A percentile compares a stretch with the other conserved stretches of the same genome.
Conservation (phyloP, 768 basidiomycete species). For the Pisolithus albus region DNA sequence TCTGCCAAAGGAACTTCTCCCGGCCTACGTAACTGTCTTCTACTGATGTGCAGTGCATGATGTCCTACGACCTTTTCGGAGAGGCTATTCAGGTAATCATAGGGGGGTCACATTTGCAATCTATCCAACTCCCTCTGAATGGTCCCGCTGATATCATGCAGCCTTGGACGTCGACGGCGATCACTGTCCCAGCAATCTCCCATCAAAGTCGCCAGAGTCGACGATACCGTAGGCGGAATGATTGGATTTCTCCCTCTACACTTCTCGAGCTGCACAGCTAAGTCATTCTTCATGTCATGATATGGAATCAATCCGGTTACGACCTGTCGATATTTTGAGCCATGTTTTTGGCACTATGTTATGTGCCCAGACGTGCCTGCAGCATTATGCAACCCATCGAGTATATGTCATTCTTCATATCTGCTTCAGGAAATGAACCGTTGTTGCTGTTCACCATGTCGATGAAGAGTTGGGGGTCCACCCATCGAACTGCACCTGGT, state of each 20-base stretch:
- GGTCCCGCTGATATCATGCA: neutral
- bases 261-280: neutral
- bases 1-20: too few relatives aligned
- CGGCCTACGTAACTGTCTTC: too few relatives aligned
- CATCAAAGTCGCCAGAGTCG: slow-evolving; percentile 3
- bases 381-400: slow-evolving; percentile 18
- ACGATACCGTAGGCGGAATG: neutral
- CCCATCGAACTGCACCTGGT: slow-evolving; percentile 9
- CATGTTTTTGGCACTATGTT: neutral
- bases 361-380: slow-evolving; percentile 6
- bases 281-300: neutral
- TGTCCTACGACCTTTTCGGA: too few relatives aligned
- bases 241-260: neutral
- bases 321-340: neutral
- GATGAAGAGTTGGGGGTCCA: slow-evolving; percentile 13
- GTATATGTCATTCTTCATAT: slow-evolving; percentile 11
- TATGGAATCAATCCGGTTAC: slow-evolving; percentile 6
- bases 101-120: neutral
- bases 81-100: too few relatives aligned
- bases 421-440: neutral
- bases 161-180: neutral
- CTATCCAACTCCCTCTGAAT: neutral
- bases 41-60: too few relatives aligned
- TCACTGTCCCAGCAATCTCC: slow-evolving; percentile 1
- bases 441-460: neutral